Conservation (phyloP, 345 rosid genomes). For the Pistacia integerrima region DNA sequence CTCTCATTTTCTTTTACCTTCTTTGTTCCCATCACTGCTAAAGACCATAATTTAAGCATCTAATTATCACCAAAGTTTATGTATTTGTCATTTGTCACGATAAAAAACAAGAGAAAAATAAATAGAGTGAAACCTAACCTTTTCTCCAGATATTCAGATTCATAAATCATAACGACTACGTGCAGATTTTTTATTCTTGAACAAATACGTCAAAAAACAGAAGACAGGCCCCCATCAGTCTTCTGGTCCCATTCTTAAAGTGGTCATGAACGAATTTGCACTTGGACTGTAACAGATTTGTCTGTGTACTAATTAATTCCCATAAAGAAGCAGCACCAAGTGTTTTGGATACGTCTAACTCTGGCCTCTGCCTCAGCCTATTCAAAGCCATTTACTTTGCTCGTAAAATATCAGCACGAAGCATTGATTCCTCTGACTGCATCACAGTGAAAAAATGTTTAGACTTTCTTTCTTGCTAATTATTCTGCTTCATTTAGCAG, state of each 20-base stretch:
- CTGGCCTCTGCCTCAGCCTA: neutral
- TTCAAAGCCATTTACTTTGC: neutral
- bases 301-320: neutral
- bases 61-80: too few relatives aligned
- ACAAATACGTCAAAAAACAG: neutral
- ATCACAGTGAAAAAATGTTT: neutral
- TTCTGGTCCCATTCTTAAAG: neutral
- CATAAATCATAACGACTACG: neutral
- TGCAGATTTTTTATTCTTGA: neutral
- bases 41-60: too few relatives aligned
- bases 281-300: neutral
- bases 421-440: neutral
- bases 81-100: too few relatives aligned
- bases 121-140: too few relatives aligned
- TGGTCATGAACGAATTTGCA: too few relatives aligned
- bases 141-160: too few relatives aligned
- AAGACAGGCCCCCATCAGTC: neutral
- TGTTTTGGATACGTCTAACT: neutral
- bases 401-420: neutral
- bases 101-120: too few relatives aligned
- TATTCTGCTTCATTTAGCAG: constrained; percentile 18
- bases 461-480: constrained; percentile 11
- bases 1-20: neutral
- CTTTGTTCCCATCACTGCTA: neutral
- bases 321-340: neutral